Evolutionary conservation across 169 alveolate genomes (phyloP).

Genomic region (Cryptosporidium ryanae): DNA sequence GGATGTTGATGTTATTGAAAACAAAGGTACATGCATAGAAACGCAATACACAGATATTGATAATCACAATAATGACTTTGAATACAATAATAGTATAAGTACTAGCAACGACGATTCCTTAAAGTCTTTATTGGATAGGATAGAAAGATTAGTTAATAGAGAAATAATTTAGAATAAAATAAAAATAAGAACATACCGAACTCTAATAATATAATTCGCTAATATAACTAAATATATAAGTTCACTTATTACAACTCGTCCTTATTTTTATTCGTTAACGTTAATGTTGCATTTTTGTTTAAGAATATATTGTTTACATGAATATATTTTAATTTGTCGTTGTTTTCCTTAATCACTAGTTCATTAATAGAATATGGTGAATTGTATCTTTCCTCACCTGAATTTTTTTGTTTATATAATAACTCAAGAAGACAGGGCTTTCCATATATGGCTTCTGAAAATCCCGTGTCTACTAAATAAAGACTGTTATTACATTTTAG

Average conservation of each 20-base stretch:
- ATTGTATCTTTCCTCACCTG: neutral
- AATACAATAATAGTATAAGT: neutral
- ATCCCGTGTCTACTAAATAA: conserved; percentile 69
- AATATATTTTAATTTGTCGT: conserved; percentile 34
- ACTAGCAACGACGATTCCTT: conserved; percentile 19
- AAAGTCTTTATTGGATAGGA: conserved; percentile 17
- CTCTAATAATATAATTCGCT: too few species aligned
- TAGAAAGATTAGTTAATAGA: conserved; percentile 44
- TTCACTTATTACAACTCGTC: conserved; percentile 30
- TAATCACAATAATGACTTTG: neutral
- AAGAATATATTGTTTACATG: conserved; percentile 26
- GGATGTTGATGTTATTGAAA: neutral
- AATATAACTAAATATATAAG: too few species aligned
- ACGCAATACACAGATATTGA: neutral
- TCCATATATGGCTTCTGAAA: conserved; percentile 68
- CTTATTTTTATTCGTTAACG: neutral
- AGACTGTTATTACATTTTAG: conserved; percentile 65
- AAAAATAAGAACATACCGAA: too few species aligned
- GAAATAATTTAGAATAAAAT: neutral
- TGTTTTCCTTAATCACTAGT: conserved; percentile 14
- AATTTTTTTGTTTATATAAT: neutral
- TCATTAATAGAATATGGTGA: conserved; percentile 59
- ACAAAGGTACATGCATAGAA: neutral
- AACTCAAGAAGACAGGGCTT: conserved; percentile 57
- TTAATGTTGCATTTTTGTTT: conserved; percentile 2